Conservation (phyloP, 345 rosid species). For the Iberis pinnata region DNA sequence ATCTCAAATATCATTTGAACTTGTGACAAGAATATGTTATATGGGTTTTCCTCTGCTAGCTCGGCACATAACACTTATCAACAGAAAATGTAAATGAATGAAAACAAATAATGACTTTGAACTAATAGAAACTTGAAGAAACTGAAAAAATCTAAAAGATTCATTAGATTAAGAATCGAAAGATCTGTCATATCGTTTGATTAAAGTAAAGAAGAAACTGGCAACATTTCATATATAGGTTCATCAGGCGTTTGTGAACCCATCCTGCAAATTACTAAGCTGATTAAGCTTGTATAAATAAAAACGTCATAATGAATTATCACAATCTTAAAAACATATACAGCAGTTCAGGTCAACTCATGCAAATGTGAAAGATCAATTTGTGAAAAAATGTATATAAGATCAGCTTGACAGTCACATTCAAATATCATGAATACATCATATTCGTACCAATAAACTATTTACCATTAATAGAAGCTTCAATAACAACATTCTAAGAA, state of each 20-base stretch:
- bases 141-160: too few relatives aligned
- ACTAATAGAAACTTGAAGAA: too few relatives aligned
- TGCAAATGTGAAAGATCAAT: not conserved
- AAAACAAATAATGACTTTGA: too few relatives aligned
- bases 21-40: too few relatives aligned
- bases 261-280: slow-evolving; percentile 48
- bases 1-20: too few relatives aligned
- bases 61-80: too few relatives aligned
- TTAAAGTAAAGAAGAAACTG: too few relatives aligned
- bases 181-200: too few relatives aligned
- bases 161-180: too few relatives aligned
- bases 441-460: slow-evolving; percentile 11
- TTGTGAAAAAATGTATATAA: not conserved
- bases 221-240: slow-evolving; percentile 74
- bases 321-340: not conserved
- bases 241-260: slow-evolving; percentile 91
- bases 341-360: slow-evolving; percentile 12
- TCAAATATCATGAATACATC: slow-evolving; percentile 4
- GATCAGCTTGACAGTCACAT: slow-evolving; percentile 5
- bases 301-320: not conserved
- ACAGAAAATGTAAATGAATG: too few relatives aligned
- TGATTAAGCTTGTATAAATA: slow-evolving; percentile 3
- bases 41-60: too few relatives aligned
- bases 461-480: slow-evolving; percentile 59
- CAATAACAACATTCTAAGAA: slow-evolving; percentile 40